phyloP scores from a whole-genome alignment of 805 yeast genomes.

The Jamesozyma rosinii region DNA sequence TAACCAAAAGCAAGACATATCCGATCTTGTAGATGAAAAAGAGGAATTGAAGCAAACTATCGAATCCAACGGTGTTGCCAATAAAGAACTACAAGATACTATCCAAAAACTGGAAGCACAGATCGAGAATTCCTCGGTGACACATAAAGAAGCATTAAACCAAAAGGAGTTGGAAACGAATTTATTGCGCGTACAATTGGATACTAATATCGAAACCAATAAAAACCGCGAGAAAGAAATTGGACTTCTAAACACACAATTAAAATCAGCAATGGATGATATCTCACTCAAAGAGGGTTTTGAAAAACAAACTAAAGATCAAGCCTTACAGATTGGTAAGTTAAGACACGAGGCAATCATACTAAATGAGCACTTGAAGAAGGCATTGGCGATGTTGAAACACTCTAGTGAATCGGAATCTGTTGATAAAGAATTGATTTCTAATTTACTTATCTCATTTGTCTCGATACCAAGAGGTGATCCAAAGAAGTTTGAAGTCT shows the following conservation, averaged over 20 bases:
- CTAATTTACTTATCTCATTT: constrained; percentile 78
- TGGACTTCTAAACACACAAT: constrained; percentile 20
- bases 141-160: constrained; percentile 17
- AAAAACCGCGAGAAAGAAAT: constrained; percentile 8
- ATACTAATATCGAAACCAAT: constrained; percentile 14
- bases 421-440: constrained; percentile 80
- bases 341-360: constrained; percentile 90
- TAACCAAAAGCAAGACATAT: constrained; percentile 28
- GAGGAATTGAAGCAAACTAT: constrained; percentile 30
- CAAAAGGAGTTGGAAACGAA: constrained; percentile 20
- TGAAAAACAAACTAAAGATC: constrained; percentile 53
- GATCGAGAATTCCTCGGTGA: constrained; percentile 7
- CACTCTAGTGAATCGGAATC: constrained; percentile 65
- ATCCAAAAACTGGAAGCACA: constrained; percentile 3
- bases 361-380: constrained; percentile 89
- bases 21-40: constrained; percentile 30
- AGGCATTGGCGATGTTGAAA: constrained; percentile 77
- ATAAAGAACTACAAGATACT: constrained; percentile 30
- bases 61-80: constrained; percentile 20
- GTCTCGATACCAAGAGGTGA: constrained; percentile 86
- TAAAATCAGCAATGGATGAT: constrained; percentile 16
- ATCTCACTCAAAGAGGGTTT: constrained; percentile 28
- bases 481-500: constrained; percentile 86
- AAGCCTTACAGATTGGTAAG: constrained; percentile 76
- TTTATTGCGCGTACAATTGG: constrained; percentile 24